These are phyloP conservation scores for Coleophoma cylindrospora DNA, from an alignment of 2,329 filamentous ascomycete genomes.

Conservation along the genomic window DNA sequence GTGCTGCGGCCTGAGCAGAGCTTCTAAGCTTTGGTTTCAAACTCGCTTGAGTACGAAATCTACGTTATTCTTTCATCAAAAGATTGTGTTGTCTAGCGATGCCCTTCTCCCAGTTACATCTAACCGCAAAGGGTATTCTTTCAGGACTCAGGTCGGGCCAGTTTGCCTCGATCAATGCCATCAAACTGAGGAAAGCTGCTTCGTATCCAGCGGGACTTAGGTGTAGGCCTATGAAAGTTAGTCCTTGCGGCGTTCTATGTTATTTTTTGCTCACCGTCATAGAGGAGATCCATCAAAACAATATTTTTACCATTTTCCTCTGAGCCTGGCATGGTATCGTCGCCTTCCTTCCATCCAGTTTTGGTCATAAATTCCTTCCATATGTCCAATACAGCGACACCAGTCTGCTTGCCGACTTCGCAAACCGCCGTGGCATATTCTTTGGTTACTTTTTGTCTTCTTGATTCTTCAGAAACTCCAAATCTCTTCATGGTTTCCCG, in stretches of 20 bases:
- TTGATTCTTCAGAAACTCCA: conserved; percentile 33
- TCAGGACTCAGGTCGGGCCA: conserved; percentile 18
- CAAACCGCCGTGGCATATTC: conserved; percentile 57
- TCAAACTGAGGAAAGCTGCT: conserved; percentile 16
- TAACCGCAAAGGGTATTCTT: conserved; percentile 13
- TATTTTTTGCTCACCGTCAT: conserved; percentile 11
- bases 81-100: too few relatives aligned
- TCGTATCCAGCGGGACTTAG: conserved; percentile 15
- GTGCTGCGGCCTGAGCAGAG: too few relatives aligned
- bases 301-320: conserved; percentile 9
- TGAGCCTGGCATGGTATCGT: conserved; percentile 7
- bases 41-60: too few relatives aligned
- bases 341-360: conserved; percentile 32
- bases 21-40: too few relatives aligned
- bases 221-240: conserved; percentile 14
- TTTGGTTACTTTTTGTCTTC: conserved; percentile 34
- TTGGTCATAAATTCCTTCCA: conserved; percentile 72
- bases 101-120: conserved; percentile 14
- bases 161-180: conserved; percentile 11
- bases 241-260: not conserved
- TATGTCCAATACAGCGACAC: conserved; percentile 67
- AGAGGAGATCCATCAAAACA: conserved; percentile 10
- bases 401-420: conserved; percentile 40
- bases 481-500: conserved; percentile 31
- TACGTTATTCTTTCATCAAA: too few relatives aligned